Conservation (phyloP, 2,329 filamentous ascomycete species). For the Microsporum audouinii region DNA sequence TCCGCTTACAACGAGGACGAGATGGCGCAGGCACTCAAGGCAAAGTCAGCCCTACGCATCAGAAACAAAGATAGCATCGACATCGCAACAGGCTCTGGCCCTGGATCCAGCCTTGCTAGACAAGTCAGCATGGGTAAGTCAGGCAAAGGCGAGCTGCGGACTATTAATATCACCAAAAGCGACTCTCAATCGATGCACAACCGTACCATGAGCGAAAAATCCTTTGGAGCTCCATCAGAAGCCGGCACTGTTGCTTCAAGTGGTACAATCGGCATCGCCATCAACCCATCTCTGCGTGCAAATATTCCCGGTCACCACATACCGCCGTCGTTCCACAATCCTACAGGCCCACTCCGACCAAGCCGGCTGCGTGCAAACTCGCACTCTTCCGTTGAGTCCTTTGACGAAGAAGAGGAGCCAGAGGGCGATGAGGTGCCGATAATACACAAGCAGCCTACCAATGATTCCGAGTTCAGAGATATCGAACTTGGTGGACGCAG, state of each 20-base stretch:
- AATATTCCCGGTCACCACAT: not conserved
- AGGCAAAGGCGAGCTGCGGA: slow-evolving; percentile 23
- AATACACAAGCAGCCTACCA: not conserved
- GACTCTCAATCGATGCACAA: slow-evolving; percentile 4
- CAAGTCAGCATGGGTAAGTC: slow-evolving; percentile 24
- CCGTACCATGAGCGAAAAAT: not conserved
- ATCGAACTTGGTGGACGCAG: not conserved
- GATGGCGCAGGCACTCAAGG: slow-evolving; percentile 10
- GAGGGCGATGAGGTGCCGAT: slow-evolving; percentile 1
- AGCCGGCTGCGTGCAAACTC: slow-evolving; percentile 2
- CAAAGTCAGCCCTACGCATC: slow-evolving; percentile 12
- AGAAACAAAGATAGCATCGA: not conserved
- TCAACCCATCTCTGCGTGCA: not conserved
- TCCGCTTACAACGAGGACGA: slow-evolving; percentile 17
- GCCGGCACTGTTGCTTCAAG: not conserved
- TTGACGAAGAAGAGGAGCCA: not conserved
- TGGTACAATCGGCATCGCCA: not conserved
- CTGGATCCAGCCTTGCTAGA: slow-evolving; percentile 16
- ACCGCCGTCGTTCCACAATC: not conserved
- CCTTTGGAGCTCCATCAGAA: not conserved
- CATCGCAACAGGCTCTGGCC: not conserved
- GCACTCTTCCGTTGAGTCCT: not conserved
- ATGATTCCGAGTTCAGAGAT: not conserved
- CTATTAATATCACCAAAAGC: slow-evolving; percentile 17
- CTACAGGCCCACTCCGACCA: not conserved